These are phyloP conservation scores for Cercospora berteroae DNA, from an alignment of 2,329 filamentous ascomycete genomes.

Conservation along the genomic window DNA sequence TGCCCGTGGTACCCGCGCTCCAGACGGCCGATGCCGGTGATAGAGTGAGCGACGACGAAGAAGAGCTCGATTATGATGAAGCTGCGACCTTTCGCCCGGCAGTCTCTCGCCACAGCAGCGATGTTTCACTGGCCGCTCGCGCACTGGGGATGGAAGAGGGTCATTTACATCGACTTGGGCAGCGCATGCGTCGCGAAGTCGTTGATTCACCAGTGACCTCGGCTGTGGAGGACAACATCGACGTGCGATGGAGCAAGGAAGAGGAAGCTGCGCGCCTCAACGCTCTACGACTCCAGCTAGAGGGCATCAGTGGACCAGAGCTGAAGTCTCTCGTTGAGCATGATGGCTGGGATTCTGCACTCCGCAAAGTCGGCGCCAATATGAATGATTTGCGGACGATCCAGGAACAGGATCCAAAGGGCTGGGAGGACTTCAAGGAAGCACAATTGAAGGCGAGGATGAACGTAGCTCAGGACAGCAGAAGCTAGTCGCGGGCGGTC, in stretches of 20 bases:
- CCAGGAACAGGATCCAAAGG: slow-evolving; percentile 42
- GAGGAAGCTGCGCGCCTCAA: slow-evolving; percentile 39
- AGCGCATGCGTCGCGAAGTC: slow-evolving; percentile 64
- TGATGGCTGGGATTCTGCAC: slow-evolving; percentile 58
- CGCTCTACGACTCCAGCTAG: slow-evolving; percentile 45
- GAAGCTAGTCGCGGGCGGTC: neutral
- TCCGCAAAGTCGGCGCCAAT: slow-evolving; percentile 63
- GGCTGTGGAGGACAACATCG: slow-evolving; percentile 14
- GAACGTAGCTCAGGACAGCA: slow-evolving; percentile 28
- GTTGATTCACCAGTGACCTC: slow-evolving; percentile 47
- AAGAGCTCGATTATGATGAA: slow-evolving; percentile 36
- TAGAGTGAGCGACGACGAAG: slow-evolving; percentile 34
- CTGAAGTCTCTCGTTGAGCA: slow-evolving; percentile 61
- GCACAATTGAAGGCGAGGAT: slow-evolving; percentile 38
- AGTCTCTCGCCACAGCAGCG: slow-evolving; percentile 59
- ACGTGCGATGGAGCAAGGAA: slow-evolving; percentile 32
- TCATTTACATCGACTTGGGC: slow-evolving; percentile 65
- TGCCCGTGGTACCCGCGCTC: slow-evolving; percentile 15
- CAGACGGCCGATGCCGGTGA: slow-evolving; percentile 26
- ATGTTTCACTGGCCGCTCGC: slow-evolving; percentile 66
- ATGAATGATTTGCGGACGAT: slow-evolving; percentile 65
- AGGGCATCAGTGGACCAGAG: slow-evolving; percentile 58
- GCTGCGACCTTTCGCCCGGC: slow-evolving; percentile 39
- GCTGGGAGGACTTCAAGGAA: slow-evolving; percentile 39
- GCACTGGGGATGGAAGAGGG: slow-evolving; percentile 68